Conservation (phyloP, 2,329 filamentous ascomycete species). For the Aureobasidium sp. region DNA sequence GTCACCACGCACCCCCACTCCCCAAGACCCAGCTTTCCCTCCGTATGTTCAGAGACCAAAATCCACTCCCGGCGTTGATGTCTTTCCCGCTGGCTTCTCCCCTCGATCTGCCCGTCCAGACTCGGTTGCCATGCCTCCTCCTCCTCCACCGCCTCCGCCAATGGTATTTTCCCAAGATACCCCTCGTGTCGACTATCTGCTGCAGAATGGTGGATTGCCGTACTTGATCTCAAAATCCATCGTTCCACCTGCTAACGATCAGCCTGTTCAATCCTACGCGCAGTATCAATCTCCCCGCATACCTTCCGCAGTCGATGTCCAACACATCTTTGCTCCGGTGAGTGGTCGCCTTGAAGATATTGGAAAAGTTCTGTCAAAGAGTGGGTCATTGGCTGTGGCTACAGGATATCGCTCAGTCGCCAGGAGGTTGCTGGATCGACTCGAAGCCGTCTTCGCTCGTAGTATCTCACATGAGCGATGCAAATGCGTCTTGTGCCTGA, state of each 20-base stretch:
- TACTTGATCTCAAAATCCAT: conserved; percentile 66
- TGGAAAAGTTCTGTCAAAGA: conserved; percentile 67
- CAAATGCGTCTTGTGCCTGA: conserved; percentile 73
- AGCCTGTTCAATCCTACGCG: conserved; percentile 49
- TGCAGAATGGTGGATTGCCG: conserved; percentile 77
- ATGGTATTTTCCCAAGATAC: conserved; percentile 56
- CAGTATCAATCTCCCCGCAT: conserved; percentile 44
- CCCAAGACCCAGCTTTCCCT: conserved; percentile 31
- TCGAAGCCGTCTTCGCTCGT: conserved; percentile 89
- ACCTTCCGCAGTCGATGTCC: conserved; percentile 46
- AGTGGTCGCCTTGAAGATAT: conserved; percentile 81
- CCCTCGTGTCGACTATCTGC: conserved; percentile 82
- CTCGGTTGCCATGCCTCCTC: conserved; percentile 30
- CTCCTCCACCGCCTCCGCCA: conserved; percentile 66
- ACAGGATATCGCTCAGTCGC: conserved; percentile 95
- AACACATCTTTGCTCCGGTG: conserved; percentile 73
- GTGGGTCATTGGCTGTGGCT: conserved; percentile 86
- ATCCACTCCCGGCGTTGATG: conserved; percentile 34
- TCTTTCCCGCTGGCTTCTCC: conserved; percentile 26
- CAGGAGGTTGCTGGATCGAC: conserved; percentile 73
- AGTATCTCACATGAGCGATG: conserved; percentile 86
- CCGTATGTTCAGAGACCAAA: conserved; percentile 24
- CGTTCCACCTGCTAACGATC: conserved; percentile 51
- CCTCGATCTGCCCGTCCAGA: conserved; percentile 31
- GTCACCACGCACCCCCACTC: conserved; percentile 38